Conservation (phyloP, 2,329 filamentous ascomycete genomes). For the Colletotrichum horii region DNA sequence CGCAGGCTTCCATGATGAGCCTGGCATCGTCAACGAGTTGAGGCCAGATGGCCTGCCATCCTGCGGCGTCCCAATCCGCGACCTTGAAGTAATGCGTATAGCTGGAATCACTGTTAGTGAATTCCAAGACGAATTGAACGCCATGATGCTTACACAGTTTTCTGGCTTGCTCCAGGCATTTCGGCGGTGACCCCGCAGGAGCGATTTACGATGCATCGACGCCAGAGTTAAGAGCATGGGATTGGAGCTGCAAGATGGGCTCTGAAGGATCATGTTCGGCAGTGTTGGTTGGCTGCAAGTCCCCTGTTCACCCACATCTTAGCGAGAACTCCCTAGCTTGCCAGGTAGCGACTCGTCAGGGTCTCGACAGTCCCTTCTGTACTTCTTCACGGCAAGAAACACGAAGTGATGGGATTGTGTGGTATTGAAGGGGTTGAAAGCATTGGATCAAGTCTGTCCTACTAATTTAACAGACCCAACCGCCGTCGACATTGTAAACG, state of each 20-base stretch:
- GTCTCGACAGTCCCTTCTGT: not conserved
- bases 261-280: not conserved
- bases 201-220: not conserved
- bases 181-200: not conserved
- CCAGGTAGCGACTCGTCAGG: not conserved
- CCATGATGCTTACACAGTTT: not conserved
- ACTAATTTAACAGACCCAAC: constrained; percentile 23
- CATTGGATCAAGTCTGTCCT: not conserved
- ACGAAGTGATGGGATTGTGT: not conserved
- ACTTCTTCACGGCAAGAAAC: not conserved
- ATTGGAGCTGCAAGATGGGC: not conserved
- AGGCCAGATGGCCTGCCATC: not conserved
- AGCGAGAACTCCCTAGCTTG: not conserved
- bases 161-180: not conserved
- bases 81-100: not conserved
- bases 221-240: not conserved
- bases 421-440: not conserved
- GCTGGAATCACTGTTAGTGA: not conserved
- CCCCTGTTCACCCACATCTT: not conserved
- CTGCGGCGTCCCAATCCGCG: not conserved
- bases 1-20: not conserved
- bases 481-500: constrained; percentile 3
- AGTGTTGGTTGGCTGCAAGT: not conserved
- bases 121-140: not conserved
- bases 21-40: not conserved